A percentile compares a stretch with the other conserved stretches of the same genome.
phyloP scores from a whole-genome alignment of 306 rosid genomes.

The Prosopis cineraria region DNA sequence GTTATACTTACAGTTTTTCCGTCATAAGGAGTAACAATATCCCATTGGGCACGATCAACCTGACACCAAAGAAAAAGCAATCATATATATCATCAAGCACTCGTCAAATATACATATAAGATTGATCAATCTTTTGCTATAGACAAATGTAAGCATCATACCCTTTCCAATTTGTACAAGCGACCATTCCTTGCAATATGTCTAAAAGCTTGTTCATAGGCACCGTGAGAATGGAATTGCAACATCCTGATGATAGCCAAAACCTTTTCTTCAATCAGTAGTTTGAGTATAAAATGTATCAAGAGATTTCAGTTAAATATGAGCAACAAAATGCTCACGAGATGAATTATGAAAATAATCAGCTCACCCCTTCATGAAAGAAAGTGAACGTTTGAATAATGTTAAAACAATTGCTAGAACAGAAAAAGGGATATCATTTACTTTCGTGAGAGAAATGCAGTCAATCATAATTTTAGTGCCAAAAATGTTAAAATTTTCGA shows the following conservation, averaged over 20 bases:
- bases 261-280: conserved; percentile 15
- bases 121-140: not conserved
- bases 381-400: not conserved
- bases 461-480: conserved; percentile 1
- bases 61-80: conserved; percentile 35
- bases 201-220: conserved; percentile 45
- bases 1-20: conserved; percentile 76
- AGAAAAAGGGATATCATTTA: not conserved
- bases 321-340: not conserved
- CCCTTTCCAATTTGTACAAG: conserved; percentile 69
- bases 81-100: not conserved
- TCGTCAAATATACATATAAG: conserved; percentile 1
- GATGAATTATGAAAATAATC: not conserved
- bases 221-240: conserved; percentile 54
- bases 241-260: conserved; percentile 62
- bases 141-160: conserved; percentile 38
- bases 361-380: conserved; percentile 11
- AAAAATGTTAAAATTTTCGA: conserved; percentile 16
- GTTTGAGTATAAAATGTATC: conserved; percentile 8
- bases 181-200: conserved; percentile 45
- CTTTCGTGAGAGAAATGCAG: conserved; percentile 8
- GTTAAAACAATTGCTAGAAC: not conserved
- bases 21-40: conserved; percentile 51
- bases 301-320: not conserved
- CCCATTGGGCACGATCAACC: conserved; percentile 69